Conservation (phyloP, 768 basidiomycete species). For the Rhodotorula diobovata region DNA sequence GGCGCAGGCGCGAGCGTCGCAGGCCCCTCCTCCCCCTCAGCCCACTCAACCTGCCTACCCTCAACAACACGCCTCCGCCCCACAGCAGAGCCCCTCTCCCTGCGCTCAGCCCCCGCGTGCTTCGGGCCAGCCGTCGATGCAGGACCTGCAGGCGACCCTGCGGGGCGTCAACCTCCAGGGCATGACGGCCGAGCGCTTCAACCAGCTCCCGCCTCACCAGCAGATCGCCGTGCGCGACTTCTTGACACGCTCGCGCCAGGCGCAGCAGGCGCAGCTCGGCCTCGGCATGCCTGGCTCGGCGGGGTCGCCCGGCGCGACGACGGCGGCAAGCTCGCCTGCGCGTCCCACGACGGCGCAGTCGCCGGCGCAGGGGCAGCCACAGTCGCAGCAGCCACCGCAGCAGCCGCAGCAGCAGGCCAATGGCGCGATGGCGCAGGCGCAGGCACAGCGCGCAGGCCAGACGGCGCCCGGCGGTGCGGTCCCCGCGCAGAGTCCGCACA, state of each 20-base stretch:
- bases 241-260: slow-evolving; percentile 2
- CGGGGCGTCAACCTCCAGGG: slow-evolving; percentile 9
- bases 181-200: slow-evolving; percentile 28
- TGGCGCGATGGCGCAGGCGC: background rate
- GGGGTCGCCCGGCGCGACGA: background rate
- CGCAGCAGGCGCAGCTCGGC: slow-evolving; percentile 28
- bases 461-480: background rate
- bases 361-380: background rate
- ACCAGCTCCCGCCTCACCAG: slow-evolving; percentile 12
- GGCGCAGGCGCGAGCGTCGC: background rate
- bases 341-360: background rate
- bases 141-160: slow-evolving; percentile 5
- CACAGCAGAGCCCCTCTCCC: background rate
- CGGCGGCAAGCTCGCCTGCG: background rate
- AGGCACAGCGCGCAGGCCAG: background rate
- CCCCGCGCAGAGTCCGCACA: background rate
- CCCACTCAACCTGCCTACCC: background rate
- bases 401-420: background rate
- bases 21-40: background rate
- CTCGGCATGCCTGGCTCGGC: slow-evolving; percentile 21
- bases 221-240: slow-evolving; percentile 22
- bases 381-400: too few species aligned
- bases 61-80: background rate
- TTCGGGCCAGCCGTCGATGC: background rate
- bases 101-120: background rate